These are phyloP conservation scores for Collybia sordida DNA, from an alignment of 768 basidiomycete species.

Conservation along the genomic window DNA sequence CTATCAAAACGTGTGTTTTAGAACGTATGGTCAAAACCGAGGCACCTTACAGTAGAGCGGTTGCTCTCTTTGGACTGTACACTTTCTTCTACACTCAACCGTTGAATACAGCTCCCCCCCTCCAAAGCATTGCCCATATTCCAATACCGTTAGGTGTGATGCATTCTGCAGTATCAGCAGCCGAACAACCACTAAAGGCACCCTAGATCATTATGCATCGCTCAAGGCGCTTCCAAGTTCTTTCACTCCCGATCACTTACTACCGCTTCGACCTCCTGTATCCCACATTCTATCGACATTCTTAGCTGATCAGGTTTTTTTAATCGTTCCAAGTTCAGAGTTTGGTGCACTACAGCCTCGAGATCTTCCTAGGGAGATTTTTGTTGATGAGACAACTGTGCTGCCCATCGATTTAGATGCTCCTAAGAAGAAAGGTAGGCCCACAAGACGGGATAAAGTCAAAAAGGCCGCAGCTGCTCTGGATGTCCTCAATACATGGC, in stretches of 20 bases:
- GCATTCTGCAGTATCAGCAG: background rate
- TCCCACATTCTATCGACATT: conserved; percentile 50
- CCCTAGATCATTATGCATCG: conserved; percentile 54
- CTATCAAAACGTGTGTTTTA: conserved; percentile 21
- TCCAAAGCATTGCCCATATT: conserved; percentile 53
- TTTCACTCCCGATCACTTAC: conserved; percentile 38
- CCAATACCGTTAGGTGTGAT: conserved; percentile 59
- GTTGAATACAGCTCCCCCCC: conserved; percentile 44
- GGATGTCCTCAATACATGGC: conserved; percentile 47
- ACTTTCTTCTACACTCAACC: conserved; percentile 73
- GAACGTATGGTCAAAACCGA: conserved; percentile 54
- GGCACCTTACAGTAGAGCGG: conserved; percentile 52
- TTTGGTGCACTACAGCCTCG: conserved; percentile 57
- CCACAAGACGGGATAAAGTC: conserved; percentile 57
- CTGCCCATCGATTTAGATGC: conserved; percentile 18
- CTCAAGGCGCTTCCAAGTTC: conserved; percentile 48
- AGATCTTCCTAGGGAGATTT: conserved; percentile 69
- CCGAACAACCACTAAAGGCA: background rate
- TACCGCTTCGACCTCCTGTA: conserved; percentile 49
- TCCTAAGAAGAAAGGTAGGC: conserved; percentile 61
- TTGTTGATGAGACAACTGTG: conserved; percentile 37
- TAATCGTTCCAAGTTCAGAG: conserved; percentile 56
- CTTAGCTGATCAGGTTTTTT: conserved; percentile 49
- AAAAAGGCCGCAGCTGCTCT: conserved; percentile 53
- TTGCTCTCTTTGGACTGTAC: conserved; percentile 69